These are phyloP conservation scores for Teunomyces panamensis DNA, from an alignment of 805 yeast species.

Conservation along the genomic window DNA sequence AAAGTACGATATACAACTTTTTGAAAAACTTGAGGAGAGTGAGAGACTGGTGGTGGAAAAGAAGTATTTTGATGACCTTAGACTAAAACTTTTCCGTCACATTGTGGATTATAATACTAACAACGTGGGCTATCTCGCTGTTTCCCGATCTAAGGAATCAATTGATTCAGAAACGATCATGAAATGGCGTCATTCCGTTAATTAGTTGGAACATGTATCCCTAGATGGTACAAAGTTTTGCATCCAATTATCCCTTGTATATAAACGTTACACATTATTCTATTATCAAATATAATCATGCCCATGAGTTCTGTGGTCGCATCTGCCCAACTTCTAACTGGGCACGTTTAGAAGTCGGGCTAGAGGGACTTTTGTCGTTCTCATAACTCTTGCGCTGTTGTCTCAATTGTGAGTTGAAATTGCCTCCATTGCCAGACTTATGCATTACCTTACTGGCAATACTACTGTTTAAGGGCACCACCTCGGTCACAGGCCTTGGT, in stretches of 20 bases:
- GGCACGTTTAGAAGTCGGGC: constrained; percentile 14
- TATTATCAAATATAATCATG: neutral
- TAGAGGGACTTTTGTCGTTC: constrained; percentile 14
- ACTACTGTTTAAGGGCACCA: constrained; percentile 5
- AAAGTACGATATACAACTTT: constrained; percentile 14
- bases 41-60: constrained; percentile 11
- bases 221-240: neutral
- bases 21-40: constrained; percentile 21
- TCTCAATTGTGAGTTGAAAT: constrained; percentile 25
- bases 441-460: neutral
- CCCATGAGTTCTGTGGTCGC: constrained; percentile 5
- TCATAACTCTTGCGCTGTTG: constrained; percentile 26
- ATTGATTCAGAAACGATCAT: neutral
- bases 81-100: constrained; percentile 39
- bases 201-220: neutral
- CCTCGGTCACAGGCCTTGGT: constrained; percentile 21
- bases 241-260: neutral
- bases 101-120: constrained; percentile 38
- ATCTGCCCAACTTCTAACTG: constrained; percentile 4
- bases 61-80: constrained; percentile 24
- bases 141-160: neutral
- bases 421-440: constrained; percentile 21
- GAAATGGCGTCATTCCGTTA: neutral
- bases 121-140: constrained; percentile 36
- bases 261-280: constrained; percentile 2